phyloP scores from a whole-genome alignment of 1,139 yeast genomes.

The Candida tropicalis region DNA sequence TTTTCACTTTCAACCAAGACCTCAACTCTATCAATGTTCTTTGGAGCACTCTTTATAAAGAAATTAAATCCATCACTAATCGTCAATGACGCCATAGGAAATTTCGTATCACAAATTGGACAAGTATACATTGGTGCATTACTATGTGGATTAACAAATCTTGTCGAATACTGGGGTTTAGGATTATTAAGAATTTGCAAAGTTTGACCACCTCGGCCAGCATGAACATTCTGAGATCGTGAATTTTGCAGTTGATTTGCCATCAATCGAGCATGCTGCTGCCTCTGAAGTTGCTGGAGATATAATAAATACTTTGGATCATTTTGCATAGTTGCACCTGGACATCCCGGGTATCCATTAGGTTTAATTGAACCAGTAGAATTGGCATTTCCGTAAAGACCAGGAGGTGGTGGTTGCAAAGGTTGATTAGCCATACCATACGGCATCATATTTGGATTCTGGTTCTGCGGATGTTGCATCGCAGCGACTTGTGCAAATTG shows the following conservation, averaged over 20 bases:
- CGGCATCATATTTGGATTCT: neutral
- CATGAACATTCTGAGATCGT: neutral
- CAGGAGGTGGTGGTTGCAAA: neutral
- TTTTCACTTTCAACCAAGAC: constrained; percentile 34
- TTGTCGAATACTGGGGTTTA: constrained; percentile 11
- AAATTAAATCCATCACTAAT: constrained; percentile 47
- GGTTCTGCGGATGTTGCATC: neutral
- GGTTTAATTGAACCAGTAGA: neutral
- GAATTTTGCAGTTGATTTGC: neutral
- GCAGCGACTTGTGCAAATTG: neutral
- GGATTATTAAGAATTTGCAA: constrained; percentile 13
- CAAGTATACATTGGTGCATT: constrained; percentile 31
- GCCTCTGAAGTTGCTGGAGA: neutral
- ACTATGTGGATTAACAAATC: constrained; percentile 15
- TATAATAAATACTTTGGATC: neutral
- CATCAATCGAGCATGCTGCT: neutral
- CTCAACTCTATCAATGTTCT: constrained; percentile 38
- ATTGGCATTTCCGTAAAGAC: neutral
- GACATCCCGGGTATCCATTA: neutral
- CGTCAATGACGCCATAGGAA: constrained; percentile 37
- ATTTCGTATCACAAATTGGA: constrained; percentile 43
- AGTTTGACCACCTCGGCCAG: neutral
- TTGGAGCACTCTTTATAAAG: constrained; percentile 44
- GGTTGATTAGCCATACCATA: neutral
- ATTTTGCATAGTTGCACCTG: neutral